Evolutionary conservation across 1,139 yeast genomes (phyloP).

Genomic region (Tardiomyces blankii): DNA sequence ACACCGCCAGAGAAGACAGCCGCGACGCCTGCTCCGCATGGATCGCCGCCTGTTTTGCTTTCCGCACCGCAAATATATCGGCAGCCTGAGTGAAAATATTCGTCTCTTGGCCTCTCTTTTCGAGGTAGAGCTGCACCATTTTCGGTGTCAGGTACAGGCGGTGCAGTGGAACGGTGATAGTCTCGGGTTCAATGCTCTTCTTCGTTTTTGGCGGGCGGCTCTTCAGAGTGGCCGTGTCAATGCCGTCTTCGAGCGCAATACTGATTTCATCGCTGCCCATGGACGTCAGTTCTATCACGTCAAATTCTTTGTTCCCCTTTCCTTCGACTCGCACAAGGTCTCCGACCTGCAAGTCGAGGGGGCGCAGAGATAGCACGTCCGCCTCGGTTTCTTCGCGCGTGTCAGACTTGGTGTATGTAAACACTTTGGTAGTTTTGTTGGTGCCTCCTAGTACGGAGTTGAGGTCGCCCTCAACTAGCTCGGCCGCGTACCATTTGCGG

Average conservation of each 20-base stretch:
- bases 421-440: neutral
- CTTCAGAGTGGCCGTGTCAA: neutral
- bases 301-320: slow-evolving; percentile 7
- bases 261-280: neutral
- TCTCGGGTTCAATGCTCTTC: neutral
- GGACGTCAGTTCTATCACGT: slow-evolving; percentile 6
- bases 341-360: slow-evolving; percentile 11
- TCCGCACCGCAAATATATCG: neutral
- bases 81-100: neutral
- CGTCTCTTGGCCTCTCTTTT: slow-evolving; percentile 1
- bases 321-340: slow-evolving; percentile 9
- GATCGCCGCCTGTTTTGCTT: neutral
- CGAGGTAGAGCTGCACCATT: slow-evolving; percentile 1
- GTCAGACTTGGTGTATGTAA: slow-evolving; percentile 8
- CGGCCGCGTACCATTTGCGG: slow-evolving; percentile 9
- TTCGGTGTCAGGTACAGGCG: slow-evolving; percentile 2
- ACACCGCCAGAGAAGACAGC: neutral
- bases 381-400: slow-evolving; percentile 11
- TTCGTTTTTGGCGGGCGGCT: neutral
- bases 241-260: neutral
- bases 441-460: neutral
- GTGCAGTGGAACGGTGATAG: slow-evolving; percentile 2
- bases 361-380: slow-evolving; percentile 3
- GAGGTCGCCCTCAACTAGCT: slow-evolving; percentile 5
- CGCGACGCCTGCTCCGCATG: neutral